Base-by-base conservation (phyloP, 2,329 filamentous ascomycete genomes). In the Beauveria scarabaeidicola region DNA sequence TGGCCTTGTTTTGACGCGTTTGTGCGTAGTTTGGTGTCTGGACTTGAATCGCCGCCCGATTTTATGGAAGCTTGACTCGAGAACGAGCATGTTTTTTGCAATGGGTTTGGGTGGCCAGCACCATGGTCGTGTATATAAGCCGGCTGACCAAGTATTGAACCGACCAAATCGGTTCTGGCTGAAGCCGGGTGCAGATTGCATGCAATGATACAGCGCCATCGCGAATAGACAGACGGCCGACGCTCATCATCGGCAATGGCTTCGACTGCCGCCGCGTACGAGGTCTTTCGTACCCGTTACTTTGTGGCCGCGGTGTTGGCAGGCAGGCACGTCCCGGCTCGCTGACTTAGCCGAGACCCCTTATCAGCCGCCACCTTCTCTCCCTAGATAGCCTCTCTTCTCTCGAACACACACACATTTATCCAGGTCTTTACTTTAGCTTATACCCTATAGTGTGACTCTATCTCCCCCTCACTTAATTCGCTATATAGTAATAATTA, bases 221-320 rank as follows among this genome's bases (percentile, higher is more conserved):
- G 47, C n/a, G 36, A 51, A 51, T 6, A 32, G 47, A 21, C 13
- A 61, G 63, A 50, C 61, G 61, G 25, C 72, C 73, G 1, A 75
- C 72, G 0, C 27, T 77, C 8, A 65, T 76, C 21, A 62, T 76
- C 10, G 69, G 72, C 8, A 72, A 67, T 53, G 72, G 75, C 10
- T 73, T 68, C 58, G 75, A 78, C 53, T 13, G 29, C 3, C 29
- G 72, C 67, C 2, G 65, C 70, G 1, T 71, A 74, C 61, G 75
- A 77, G 60, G 74, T 77, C 29, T 66, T 32, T 32, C 71, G 17
- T 70, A 70, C 56, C 73, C 73, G 75, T 60, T 51, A 63, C 25
- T 64, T 67, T 9, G 72, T 67, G 15, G 62, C 65, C 1, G 23
- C 46, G 25, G 47, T n/a, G n/a, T n/a, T n/a, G n/a, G n/a, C n/a